Evolutionary conservation across 352 stramenopile species (phyloP).

Genomic region (Phytophthora cryptogea): DNA sequence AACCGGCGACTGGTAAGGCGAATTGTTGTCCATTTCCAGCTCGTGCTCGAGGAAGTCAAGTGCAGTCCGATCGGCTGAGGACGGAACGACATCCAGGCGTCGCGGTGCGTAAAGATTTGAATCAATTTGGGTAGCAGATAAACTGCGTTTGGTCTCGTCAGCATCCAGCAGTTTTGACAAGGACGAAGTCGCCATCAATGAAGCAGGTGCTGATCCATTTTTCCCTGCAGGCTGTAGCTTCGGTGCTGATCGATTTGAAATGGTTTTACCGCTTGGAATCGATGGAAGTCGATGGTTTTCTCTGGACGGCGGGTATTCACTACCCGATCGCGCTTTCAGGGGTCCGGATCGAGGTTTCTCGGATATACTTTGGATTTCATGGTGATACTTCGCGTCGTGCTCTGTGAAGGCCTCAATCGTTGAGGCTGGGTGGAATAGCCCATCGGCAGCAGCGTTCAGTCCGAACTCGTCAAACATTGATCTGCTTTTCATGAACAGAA

Average conservation of each 20-base stretch:
- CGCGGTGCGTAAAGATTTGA: slow-evolving; percentile 63
- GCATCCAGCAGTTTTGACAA: slow-evolving; percentile 14
- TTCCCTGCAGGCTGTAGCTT: slow-evolving; percentile 21
- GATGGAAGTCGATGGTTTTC: slow-evolving; percentile 39
- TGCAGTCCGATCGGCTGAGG: slow-evolving; percentile 54
- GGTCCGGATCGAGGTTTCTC: slow-evolving; percentile 12
- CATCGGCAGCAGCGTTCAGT: slow-evolving; percentile 66
- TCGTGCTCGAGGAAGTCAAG: slow-evolving; percentile 60
- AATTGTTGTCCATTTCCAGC: slow-evolving; percentile 27
- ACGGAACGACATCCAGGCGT: slow-evolving; percentile 45
- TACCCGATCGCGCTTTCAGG: slow-evolving; percentile 12
- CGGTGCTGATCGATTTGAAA: slow-evolving; percentile 35
- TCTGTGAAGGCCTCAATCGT: slow-evolving; percentile 79
- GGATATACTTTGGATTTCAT: slow-evolving; percentile 14
- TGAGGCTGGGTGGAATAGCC: slow-evolving; percentile 78
- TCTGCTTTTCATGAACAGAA: slow-evolving; percentile 16
- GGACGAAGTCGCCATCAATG: slow-evolving; percentile 17
- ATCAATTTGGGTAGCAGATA: slow-evolving; percentile 58
- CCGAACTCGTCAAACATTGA: slow-evolving; percentile 65
- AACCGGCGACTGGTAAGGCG: not conserved
- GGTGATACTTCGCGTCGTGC: slow-evolving; percentile 70
- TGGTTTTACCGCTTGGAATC: slow-evolving; percentile 32
- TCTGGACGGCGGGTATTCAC: slow-evolving; percentile 43
- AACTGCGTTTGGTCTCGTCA: slow-evolving; percentile 11
- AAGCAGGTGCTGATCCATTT: slow-evolving; percentile 22